Percentiles rank a stretch among this genome's conserved stretches.
These are phyloP conservation scores for Botrytis byssoidea DNA, from an alignment of 2,329 filamentous ascomycete species.

Conservation along the genomic window DNA sequence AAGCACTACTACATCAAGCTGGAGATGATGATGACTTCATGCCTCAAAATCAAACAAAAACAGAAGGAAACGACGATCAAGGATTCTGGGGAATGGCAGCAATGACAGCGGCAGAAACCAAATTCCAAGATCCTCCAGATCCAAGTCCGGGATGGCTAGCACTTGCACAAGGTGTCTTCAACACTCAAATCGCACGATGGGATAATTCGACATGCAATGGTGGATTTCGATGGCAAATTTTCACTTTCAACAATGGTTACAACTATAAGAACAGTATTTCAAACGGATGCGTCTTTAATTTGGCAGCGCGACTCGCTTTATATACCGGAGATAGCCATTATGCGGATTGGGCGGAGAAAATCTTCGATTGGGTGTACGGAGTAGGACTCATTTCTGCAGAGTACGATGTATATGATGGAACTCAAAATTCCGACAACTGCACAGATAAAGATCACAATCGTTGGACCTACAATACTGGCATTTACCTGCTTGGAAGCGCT, in stretches of 20 bases:
- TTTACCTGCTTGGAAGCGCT: conserved; percentile 58
- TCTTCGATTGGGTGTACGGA: conserved; percentile 65
- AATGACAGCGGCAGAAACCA: conserved; percentile 67
- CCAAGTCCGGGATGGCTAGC: conserved; percentile 63
- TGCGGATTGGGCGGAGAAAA: conserved; percentile 67
- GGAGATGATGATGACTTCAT: conserved; percentile 72
- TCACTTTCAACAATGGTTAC: conserved; percentile 76
- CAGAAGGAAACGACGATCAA: conserved; percentile 58
- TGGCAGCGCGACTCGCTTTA: conserved; percentile 64
- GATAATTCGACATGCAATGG: conserved; percentile 62
- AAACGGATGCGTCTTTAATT: conserved; percentile 59
- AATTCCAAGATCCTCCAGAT: conserved; percentile 54
- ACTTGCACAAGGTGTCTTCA: conserved; percentile 75
- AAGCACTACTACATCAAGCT: conserved; percentile 70
- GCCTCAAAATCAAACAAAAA: conserved; percentile 64
- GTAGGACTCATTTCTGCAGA: conserved; percentile 57
- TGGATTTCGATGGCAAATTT: conserved; percentile 81
- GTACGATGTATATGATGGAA: conserved; percentile 58
- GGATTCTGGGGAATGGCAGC: conserved; percentile 68
- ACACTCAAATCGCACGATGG: conserved; percentile 73
- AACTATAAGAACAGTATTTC: conserved; percentile 69
- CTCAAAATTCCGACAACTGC: conserved; percentile 53
- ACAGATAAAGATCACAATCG: conserved; percentile 56
- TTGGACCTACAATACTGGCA: conserved; percentile 67
- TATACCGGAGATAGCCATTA: conserved; percentile 80